phyloP scores from a whole-genome alignment of 345 rosid genomes.

The Eucalyptus sideroxylon region DNA sequence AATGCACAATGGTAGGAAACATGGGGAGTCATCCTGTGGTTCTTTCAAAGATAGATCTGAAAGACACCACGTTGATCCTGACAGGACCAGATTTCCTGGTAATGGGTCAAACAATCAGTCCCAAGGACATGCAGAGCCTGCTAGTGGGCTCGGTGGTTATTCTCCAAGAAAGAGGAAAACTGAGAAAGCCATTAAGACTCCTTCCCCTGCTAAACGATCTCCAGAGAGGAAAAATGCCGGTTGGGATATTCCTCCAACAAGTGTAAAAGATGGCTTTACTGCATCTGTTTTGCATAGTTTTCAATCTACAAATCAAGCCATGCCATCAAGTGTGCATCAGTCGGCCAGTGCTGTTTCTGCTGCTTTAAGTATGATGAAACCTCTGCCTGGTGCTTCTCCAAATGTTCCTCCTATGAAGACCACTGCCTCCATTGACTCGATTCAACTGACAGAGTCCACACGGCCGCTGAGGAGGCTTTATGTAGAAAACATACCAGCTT shows the following conservation, averaged over 20 bases:
- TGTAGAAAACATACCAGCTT: conserved; percentile 68
- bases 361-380: conserved; percentile 23
- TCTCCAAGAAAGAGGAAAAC: conserved; percentile 86
- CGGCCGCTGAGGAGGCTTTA: conserved; percentile 86
- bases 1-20: conserved; percentile 28
- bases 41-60: conserved; percentile 31
- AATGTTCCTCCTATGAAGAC: conserved; percentile 17
- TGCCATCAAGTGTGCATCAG: conserved; percentile 24
- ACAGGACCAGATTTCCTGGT: conserved; percentile 15
- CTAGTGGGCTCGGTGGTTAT: conserved; percentile 88
- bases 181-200: conserved; percentile 47
- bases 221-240: conserved; percentile 68
- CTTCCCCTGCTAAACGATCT: conserved; percentile 53
- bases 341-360: conserved; percentile 20
- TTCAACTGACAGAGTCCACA: conserved; percentile 83
- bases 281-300: conserved; percentile 28
- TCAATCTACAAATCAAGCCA: conserved; percentile 22
- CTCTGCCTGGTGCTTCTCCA: conserved; percentile 18
- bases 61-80: conserved; percentile 32
- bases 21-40: conserved; percentile 22
- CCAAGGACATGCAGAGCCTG: conserved; percentile 33
- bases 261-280: conserved; percentile 4
- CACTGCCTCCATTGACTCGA: conserved; percentile 38
- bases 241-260: conserved; percentile 70
- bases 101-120: conserved; percentile 43